phyloP scores from a whole-genome alignment of 768 basidiomycete species.

The Russula virescens region DNA sequence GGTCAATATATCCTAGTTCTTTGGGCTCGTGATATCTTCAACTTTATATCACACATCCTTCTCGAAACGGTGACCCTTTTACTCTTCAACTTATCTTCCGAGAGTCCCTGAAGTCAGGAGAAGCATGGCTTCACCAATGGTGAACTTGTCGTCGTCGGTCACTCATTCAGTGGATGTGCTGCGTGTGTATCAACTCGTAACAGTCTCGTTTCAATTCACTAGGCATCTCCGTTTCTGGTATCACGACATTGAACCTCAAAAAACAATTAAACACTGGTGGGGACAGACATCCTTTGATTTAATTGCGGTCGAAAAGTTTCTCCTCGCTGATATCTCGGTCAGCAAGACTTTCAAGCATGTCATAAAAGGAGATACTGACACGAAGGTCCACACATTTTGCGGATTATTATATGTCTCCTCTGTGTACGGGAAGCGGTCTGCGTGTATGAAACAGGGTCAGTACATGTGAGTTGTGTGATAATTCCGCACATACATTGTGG shows the following conservation, averaged over 20 bases:
- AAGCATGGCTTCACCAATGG: conserved; percentile 45
- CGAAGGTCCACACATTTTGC: conserved; percentile 20
- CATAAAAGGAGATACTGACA: not conserved
- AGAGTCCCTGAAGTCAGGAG: conserved; percentile 42
- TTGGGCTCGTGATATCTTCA: conserved; percentile 76
- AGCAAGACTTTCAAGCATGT: too few relatives aligned
- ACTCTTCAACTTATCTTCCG: conserved; percentile 45
- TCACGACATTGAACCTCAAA: too few relatives aligned
- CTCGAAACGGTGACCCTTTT: conserved; percentile 38
- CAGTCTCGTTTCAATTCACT: too few relatives aligned
- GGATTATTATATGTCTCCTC: conserved; percentile 20
- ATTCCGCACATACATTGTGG: too few relatives aligned
- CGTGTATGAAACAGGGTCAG: not conserved
- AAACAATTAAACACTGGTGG: too few relatives aligned
- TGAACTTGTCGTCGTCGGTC: conserved; percentile 57
- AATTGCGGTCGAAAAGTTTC: too few relatives aligned
- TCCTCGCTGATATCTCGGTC: too few relatives aligned
- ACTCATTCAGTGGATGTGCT: conserved; percentile 79
- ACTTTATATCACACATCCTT: conserved; percentile 65
- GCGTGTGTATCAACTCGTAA: conserved; percentile 55
- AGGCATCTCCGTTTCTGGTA: too few relatives aligned
- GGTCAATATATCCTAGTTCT: conserved; percentile 44
- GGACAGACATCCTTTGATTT: too few relatives aligned
- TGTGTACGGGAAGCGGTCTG: conserved; percentile 19
- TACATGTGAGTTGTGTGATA: too few relatives aligned